Conservation (phyloP, 768 basidiomycete genomes). For the Strobilomyces dryophilus region DNA sequence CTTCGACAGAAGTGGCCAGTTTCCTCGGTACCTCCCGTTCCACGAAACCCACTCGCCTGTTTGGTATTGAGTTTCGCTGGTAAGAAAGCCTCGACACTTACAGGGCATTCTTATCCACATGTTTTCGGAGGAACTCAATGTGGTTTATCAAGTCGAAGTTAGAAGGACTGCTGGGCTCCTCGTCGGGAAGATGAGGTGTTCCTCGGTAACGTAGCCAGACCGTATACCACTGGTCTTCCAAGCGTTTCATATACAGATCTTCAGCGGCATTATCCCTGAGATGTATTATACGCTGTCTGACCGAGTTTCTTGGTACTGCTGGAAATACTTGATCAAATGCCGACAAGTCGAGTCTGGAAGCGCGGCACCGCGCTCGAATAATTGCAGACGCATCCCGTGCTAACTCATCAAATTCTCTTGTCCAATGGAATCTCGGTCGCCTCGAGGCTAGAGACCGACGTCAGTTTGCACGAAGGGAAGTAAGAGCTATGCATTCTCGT, state of each 20-base stretch:
- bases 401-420: constrained; percentile 81
- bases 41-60: constrained; percentile 61
- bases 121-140: constrained; percentile 71
- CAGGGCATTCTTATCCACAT: constrained; percentile 86
- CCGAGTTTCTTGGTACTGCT: constrained; percentile 64
- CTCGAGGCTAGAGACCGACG: constrained; percentile 25
- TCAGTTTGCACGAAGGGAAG: constrained; percentile 1
- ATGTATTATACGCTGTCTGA: constrained; percentile 63
- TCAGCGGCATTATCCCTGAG: constrained; percentile 60
- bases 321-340: constrained; percentile 80
- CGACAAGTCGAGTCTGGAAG: constrained; percentile 60
- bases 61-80: constrained; percentile 11
- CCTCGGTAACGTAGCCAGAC: constrained; percentile 73
- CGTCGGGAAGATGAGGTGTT: constrained; percentile 64
- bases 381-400: constrained; percentile 82
- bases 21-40: constrained; percentile 36
- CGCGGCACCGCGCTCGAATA: constrained; percentile 72
- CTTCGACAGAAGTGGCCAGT: constrained; percentile 43
- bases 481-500: not conserved
- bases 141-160: constrained; percentile 83
- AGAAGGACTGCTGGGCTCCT: constrained; percentile 57
- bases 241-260: constrained; percentile 69
- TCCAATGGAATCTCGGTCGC: constrained; percentile 79
- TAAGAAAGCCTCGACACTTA: constrained; percentile 38
- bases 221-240: constrained; percentile 80